Percentiles rank a stretch among this genome's conserved stretches.
Evolutionary conservation across 208 protist species (phyloP).

Genomic region (Hexamita inflata): DNA sequence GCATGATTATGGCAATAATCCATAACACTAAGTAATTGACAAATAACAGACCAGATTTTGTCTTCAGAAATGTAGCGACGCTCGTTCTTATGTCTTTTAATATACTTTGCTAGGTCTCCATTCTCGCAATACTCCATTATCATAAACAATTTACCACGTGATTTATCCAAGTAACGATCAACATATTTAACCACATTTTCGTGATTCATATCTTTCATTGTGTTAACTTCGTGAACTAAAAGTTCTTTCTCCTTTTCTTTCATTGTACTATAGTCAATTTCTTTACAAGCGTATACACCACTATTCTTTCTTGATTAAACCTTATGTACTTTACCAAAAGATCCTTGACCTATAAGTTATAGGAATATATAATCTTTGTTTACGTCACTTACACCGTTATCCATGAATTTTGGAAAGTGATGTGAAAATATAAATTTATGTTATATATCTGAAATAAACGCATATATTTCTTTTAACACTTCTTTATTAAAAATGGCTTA

Average conservation of each 20-base stretch:
- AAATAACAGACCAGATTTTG: slow-evolving; percentile 29
- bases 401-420: too few species aligned
- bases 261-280: slow-evolving; percentile 59
- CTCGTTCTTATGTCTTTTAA: slow-evolving; percentile 23
- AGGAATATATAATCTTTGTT: slow-evolving; percentile 21
- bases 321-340: slow-evolving; percentile 26
- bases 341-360: slow-evolving; percentile 4
- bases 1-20: slow-evolving; percentile 34
- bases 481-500: too few species aligned
- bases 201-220: slow-evolving; percentile 16
- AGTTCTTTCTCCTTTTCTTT: slow-evolving; percentile 63
- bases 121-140: slow-evolving; percentile 46
- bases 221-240: slow-evolving; percentile 60
- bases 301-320: slow-evolving; percentile 25
- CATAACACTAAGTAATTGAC: slow-evolving; percentile 33
- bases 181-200: slow-evolving; percentile 26
- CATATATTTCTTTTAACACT: too few species aligned
- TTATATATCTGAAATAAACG: too few species aligned
- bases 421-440: too few species aligned
- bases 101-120: slow-evolving; percentile 35
- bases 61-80: slow-evolving; percentile 13
- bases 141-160: slow-evolving; percentile 34
- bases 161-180: slow-evolving; percentile 32
- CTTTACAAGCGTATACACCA: slow-evolving; percentile 36
- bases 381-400: slow-evolving; percentile 6